Percentiles rank a stretch among this genome's conserved stretches.
Conservation (phyloP, 2,329 filamentous ascomycete species). For the Colletotrichum zoysiae region DNA sequence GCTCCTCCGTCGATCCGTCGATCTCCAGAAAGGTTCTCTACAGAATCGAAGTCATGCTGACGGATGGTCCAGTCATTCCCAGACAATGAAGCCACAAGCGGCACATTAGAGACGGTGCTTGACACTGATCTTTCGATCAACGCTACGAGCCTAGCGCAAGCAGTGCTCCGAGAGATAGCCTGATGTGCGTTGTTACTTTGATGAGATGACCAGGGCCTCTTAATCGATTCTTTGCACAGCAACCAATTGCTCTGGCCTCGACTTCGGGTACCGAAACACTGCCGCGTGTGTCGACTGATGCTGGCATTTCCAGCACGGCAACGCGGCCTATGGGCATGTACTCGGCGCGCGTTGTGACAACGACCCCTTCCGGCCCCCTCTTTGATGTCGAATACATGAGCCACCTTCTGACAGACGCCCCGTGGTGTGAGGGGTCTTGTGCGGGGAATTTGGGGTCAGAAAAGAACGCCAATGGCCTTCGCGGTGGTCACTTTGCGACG, state of each 20-base stretch:
- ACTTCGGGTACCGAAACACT: neutral
- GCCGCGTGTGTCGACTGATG: neutral
- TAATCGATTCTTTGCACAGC: neutral
- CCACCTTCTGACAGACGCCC: neutral
- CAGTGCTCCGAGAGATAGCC: neutral
- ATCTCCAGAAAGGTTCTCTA: neutral
- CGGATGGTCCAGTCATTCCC: neutral
- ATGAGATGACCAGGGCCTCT: neutral
- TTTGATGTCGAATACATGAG: neutral
- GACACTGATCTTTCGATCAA: neutral
- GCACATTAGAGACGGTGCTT: neutral
- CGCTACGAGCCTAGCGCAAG: neutral
- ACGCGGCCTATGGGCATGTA: neutral
- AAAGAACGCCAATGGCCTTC: neutral
- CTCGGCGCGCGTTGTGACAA: neutral
- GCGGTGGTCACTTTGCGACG: conserved; percentile 2
- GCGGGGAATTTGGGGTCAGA: conserved; percentile 34
- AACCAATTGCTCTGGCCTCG: neutral
- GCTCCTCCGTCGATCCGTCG: conserved; percentile 8
- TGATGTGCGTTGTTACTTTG: neutral
- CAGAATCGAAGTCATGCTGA: neutral
- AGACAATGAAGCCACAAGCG: neutral
- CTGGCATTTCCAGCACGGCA: neutral
- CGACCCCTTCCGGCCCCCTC: too few species aligned
- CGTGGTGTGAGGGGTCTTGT: conserved; percentile 6